Base-by-base conservation (phyloP, 2,329 filamentous ascomycete species). In the Diplodia corticola region DNA sequence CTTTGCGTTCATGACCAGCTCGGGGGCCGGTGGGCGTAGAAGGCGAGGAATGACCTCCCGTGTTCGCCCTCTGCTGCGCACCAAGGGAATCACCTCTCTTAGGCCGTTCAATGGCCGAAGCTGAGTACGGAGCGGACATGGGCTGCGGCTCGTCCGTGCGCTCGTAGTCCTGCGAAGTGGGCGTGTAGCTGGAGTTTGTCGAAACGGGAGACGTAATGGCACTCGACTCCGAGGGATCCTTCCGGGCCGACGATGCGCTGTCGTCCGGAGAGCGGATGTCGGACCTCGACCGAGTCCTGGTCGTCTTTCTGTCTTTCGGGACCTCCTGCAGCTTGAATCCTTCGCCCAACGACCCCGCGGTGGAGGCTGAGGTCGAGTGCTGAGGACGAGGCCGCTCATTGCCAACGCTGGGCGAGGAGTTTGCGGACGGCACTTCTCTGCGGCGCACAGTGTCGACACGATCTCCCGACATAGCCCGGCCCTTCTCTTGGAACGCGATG, bases 401-500 rank as follows among this genome's bases (percentile, higher is more conserved):
- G 57, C 73, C 72, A 30, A 72, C 71, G 13, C 73, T 70, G 24
- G 77, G 71, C 28, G 76, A 72, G 17, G 76, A 75, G 50, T 50
- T 61, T 9, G 69, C 67, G 33, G 69, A 54, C 66, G 49, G 50
- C 37, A 55, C 33, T 4, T 81, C 79, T 67, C 77, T 77, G 51
- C 78, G 75, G 26, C 82, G 79, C 54, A 85, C 81, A 1, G 83
- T 80, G 44, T 89, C 86, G 40, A 61, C 24, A 2, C 63, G 63
- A 20, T 64, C 63, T 6, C 88, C 86, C 0, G 88, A 88, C 4
- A 84, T 79, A 68, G 87, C 84, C 51, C 91, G 86, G 1, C 87
- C 87, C 77, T 93, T 95, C 73, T 96, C 92, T 76, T 96, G 92
- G 75, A 93, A 96, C 24, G 92, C 91, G 72, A 96, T 96, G 73